Percentiles rank a stretch among this genome's conserved stretches.
Conservation (phyloP, 2,329 filamentous ascomycete genomes). For the Trichoderma sp. region DNA sequence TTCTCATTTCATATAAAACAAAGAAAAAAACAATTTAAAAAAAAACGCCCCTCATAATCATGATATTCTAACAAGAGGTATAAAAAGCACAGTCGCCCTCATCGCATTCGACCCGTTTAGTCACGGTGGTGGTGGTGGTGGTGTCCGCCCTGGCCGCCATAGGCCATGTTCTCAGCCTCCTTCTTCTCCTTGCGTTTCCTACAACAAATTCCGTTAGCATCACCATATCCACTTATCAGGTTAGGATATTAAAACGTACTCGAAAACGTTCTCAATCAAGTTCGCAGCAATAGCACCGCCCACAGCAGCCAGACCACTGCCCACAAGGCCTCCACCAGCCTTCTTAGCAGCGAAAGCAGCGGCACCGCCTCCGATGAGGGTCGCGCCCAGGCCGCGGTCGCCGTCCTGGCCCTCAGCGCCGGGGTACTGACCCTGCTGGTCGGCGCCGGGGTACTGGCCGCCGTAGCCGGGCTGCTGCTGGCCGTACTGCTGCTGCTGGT, state of each 20-base stretch:
- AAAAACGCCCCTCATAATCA: neutral
- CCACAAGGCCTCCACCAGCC: constrained; percentile 51
- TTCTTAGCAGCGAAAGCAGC: constrained; percentile 56
- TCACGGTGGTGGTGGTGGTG: constrained; percentile 23
- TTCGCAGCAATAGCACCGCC: constrained; percentile 57
- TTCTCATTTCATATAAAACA: neutral
- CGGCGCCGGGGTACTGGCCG: constrained; percentile 19
- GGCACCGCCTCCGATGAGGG: constrained; percentile 51
- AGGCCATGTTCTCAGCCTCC: neutral
- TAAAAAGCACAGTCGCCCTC: neutral
- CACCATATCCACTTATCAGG: too few relatives aligned
- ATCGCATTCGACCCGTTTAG: neutral
- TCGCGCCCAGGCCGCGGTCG: constrained; percentile 57
- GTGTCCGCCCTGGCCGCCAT: neutral
- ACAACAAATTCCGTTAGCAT: neutral
- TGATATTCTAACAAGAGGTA: neutral
- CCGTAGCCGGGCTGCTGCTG: constrained; percentile 25
- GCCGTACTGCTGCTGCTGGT: constrained; percentile 23
- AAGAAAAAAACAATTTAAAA: neutral
- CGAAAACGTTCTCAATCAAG: constrained; percentile 45
- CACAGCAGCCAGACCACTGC: constrained; percentile 49
- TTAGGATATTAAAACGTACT: constrained; percentile 26
- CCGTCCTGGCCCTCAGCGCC: constrained; percentile 35
- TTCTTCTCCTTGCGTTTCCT: constrained; percentile 24
- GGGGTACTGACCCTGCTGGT: constrained; percentile 23